These are phyloP conservation scores for Taphrina pruni DNA, from an alignment of 1,139 yeast species.

Conservation along the genomic window DNA sequence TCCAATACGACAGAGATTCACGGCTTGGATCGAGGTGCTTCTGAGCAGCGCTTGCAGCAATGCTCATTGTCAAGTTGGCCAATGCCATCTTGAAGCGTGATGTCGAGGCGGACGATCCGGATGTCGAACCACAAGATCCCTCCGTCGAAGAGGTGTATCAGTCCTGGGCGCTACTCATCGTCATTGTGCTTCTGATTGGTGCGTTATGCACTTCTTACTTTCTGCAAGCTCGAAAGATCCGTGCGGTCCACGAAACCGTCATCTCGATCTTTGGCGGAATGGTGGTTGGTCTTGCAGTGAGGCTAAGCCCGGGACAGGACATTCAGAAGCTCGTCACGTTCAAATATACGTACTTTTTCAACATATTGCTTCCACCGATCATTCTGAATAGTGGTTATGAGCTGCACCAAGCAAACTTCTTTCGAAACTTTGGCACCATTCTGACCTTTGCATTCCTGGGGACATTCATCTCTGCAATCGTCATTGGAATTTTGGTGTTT, in stretches of 20 bases:
- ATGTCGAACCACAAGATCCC: conserved; percentile 65
- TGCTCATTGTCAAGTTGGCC: conserved; percentile 19
- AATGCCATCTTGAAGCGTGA: conserved; percentile 34
- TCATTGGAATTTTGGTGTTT: conserved; percentile 75
- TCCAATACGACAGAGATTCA: too few relatives aligned
- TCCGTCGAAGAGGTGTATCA: conserved; percentile 95
- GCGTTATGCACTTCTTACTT: conserved; percentile 96
- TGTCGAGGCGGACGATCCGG: conserved; percentile 38
- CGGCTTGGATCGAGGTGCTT: background rate
- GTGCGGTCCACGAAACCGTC: conserved; percentile 96
- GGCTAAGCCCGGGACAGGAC: conserved; percentile 92
- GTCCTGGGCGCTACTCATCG: conserved; percentile 94
- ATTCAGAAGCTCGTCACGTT: conserved; percentile 97
- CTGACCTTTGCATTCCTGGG: conserved; percentile 97
- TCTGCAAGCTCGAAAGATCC: conserved; percentile 86
- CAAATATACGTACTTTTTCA: conserved; percentile 92
- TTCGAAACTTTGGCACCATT: conserved; percentile 88
- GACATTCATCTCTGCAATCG: conserved; percentile 88
- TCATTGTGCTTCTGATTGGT: conserved; percentile 76
- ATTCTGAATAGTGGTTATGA: conserved; percentile 96
- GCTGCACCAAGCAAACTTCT: conserved; percentile 91
- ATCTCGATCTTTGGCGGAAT: conserved; percentile 94
- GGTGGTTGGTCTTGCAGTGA: conserved; percentile 89
- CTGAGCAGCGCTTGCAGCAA: background rate
- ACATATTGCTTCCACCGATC: conserved; percentile 91